These are phyloP conservation scores for Trypanosoma rangeli DNA, from an alignment of 208 protist genomes.

Conservation along the genomic window DNA sequence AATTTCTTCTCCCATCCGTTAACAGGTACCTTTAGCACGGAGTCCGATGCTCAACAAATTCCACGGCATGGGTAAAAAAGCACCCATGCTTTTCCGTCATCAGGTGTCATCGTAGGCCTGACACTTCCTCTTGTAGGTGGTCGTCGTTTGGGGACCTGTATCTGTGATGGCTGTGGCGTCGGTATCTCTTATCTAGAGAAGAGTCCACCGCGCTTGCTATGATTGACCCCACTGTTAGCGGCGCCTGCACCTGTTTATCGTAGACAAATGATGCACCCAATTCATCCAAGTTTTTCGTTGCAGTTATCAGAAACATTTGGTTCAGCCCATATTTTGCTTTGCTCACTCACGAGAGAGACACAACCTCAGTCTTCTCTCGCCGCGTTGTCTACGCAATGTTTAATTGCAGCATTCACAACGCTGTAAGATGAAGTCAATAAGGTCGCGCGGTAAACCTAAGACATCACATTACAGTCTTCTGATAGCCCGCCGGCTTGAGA, in stretches of 20 bases:
- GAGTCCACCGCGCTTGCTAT: conserved; percentile 1
- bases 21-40: not conserved
- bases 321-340: not conserved
- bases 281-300: not conserved
- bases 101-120: conserved; percentile 35
- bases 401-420: not conserved
- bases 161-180: conserved; percentile 41
- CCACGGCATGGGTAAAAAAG: conserved; percentile 35
- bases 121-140: conserved; percentile 42
- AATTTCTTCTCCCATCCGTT: conserved; percentile 6
- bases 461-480: not conserved
- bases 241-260: not conserved
- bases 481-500: not conserved
- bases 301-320: not conserved
- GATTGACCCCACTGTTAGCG: not conserved
- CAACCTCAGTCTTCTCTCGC: not conserved
- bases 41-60: not conserved
- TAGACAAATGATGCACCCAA: not conserved
- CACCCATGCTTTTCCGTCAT: conserved; percentile 63
- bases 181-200: conserved; percentile 39
- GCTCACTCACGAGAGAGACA: not conserved
- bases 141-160: conserved; percentile 38
- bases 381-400: not conserved
- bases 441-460: not conserved
- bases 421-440: not conserved